Conservation (phyloP, 2,329 filamentous ascomycete genomes). For the Blumeria hordei region DNA sequence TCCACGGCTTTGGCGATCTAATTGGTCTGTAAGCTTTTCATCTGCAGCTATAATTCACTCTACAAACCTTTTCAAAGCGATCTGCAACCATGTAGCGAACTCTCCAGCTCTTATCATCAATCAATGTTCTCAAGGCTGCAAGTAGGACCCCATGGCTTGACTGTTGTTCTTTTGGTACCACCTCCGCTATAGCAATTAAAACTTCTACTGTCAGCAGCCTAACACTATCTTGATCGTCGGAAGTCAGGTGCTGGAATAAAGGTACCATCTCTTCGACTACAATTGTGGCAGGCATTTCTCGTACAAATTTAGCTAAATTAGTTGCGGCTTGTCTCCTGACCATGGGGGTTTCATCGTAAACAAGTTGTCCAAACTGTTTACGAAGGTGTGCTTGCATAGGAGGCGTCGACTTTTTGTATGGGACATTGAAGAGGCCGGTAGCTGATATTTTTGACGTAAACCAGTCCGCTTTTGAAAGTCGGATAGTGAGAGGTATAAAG, state of each 20-base stretch:
- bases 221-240: slow-evolving; percentile 95
- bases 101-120: slow-evolving; percentile 98
- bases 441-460: slow-evolving; percentile 98
- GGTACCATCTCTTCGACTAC: slow-evolving; percentile 98
- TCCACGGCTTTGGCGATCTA: slow-evolving; percentile 96
- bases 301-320: slow-evolving; percentile 91
- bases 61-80: slow-evolving; percentile 72
- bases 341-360: slow-evolving; percentile 98
- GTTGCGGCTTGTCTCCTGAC: slow-evolving; percentile 90
- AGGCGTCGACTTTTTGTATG: slow-evolving; percentile 75
- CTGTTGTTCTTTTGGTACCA: slow-evolving; percentile 94
- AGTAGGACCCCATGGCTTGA: slow-evolving; percentile 83
- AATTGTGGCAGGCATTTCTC: slow-evolving; percentile 76
- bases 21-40: slow-evolving; percentile 5
- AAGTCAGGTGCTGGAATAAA: slow-evolving; percentile 86
- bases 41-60: not conserved
- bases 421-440: slow-evolving; percentile 78
- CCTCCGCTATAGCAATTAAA: slow-evolving; percentile 85
- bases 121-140: slow-evolving; percentile 71
- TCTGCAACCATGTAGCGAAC: slow-evolving; percentile 99
- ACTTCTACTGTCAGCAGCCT: slow-evolving; percentile 89
- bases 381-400: slow-evolving; percentile 77
- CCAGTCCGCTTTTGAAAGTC: slow-evolving; percentile 98
- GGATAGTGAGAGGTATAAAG: slow-evolving; percentile 86
- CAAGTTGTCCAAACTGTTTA: slow-evolving; percentile 75